Evolutionary conservation across 179 eudicot species (phyloP).

Genomic region (Amaranthus tricolor): DNA sequence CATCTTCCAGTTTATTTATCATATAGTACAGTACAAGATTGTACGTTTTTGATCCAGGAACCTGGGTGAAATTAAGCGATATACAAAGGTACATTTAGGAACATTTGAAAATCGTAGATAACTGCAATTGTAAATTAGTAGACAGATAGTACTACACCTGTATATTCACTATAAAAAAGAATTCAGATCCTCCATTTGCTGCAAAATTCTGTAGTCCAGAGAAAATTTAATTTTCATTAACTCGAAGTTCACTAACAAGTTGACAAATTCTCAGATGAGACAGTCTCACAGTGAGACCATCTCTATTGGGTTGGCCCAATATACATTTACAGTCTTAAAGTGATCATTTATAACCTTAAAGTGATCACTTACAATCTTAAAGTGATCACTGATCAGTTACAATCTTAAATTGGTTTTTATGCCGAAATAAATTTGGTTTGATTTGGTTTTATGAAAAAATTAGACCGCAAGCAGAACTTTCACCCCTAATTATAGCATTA

Average conservation of each 20-base stretch:
- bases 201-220: constrained; percentile 54
- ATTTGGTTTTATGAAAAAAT: too few relatives aligned
- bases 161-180: constrained; percentile 65
- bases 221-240: background rate
- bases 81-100: background rate
- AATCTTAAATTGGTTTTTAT: too few relatives aligned
- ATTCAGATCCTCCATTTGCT: constrained; percentile 57
- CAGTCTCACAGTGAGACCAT: too few relatives aligned
- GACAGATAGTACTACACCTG: constrained; percentile 37
- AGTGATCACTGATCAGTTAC: too few relatives aligned
- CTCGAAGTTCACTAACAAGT: background rate
- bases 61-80: constrained; percentile 33
- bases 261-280: too few relatives aligned
- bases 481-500: too few relatives aligned
- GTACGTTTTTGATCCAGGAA: constrained; percentile 62
- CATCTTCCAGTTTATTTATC: constrained; percentile 43
- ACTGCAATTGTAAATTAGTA: constrained; percentile 1
- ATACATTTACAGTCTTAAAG: too few relatives aligned
- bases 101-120: background rate
- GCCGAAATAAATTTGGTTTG: too few relatives aligned
- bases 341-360: too few relatives aligned
- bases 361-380: too few relatives aligned
- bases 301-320: too few relatives aligned
- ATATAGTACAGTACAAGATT: constrained; percentile 58
- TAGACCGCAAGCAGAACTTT: too few relatives aligned